Evolutionary conservation across 352 stramenopile genomes (phyloP).

Genomic region (Chrysophaeum taylorii): DNA sequence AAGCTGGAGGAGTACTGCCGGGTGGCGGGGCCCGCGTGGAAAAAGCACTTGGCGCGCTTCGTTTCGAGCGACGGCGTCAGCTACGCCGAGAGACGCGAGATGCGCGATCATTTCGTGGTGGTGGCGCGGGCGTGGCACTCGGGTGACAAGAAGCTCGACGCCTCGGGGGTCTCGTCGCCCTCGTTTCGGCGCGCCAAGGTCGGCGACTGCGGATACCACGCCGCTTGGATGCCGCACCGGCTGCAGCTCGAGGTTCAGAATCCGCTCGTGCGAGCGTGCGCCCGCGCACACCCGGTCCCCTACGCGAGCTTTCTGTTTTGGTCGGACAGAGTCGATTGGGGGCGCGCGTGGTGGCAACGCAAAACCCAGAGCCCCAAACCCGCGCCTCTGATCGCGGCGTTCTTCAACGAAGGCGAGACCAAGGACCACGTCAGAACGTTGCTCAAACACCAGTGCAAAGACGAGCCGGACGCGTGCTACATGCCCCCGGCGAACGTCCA

Average conservation of each 20-base stretch:
- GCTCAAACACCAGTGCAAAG: too few relatives aligned
- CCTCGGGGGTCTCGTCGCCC: background rate
- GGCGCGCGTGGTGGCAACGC: too few relatives aligned
- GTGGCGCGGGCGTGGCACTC: background rate
- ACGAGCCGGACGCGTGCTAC: too few relatives aligned
- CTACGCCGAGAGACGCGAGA: background rate
- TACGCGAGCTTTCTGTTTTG: background rate
- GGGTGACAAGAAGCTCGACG: background rate
- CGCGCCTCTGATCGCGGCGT: too few relatives aligned
- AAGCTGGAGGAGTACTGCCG: background rate
- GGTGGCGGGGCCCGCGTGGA: background rate
- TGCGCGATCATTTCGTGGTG: background rate
- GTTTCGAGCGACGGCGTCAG: background rate
- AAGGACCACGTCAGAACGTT: too few relatives aligned
- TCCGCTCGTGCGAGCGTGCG: background rate
- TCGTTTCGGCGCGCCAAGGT: too few relatives aligned
- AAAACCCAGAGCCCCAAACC: too few relatives aligned
- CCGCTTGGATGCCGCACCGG: background rate
- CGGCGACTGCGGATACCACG: background rate
- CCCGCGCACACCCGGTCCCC: background rate
- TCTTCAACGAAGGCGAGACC: too few relatives aligned
- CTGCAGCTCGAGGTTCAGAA: background rate
- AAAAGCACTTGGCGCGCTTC: background rate
- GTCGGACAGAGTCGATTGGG: background rate
- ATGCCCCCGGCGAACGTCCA: too few relatives aligned